Base-by-base conservation (phyloP, 495 filamentous ascomycete genomes). In the Aspergillus bridgeri region DNA sequence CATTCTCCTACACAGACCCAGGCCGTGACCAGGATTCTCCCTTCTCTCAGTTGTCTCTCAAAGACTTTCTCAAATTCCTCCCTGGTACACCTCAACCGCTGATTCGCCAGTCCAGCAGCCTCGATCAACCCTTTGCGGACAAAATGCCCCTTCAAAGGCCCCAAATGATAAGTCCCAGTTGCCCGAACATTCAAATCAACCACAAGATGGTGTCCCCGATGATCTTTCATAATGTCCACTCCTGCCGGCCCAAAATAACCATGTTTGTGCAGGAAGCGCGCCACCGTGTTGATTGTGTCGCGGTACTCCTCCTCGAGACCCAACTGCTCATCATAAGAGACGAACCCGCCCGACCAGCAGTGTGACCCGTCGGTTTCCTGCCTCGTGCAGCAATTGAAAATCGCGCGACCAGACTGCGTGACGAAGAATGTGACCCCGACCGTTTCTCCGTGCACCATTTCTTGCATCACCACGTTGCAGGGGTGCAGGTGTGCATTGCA, bases 141-240 rank as follows among this genome's bases (percentile, higher is more conserved):
- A 24, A 60, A 60, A 46, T 60, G 57, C 1, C 51, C 51, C 29
- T 23, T 42, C 13, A 59, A 27, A 5, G 45, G 23, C 27, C 57
- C 57, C 13, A 59, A 38, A 50, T 54, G 51, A 49, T 50, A 59
- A 15, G 57, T 48, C 15, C 57, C 57, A 4, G 57, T 59, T 9
- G 54, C 44, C n/a, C 57, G 57, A 3, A 48, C 50, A 51, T 59
- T 59, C 25, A 59, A 20, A 51, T 59, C 57, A 20, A 59, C 52
- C 8, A 59, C 29, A 8, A 59, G 13, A 7, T 49, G 51, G 11
- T 42, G 11, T 19, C 51, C 57, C 2, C 8, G 21, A 15, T 44
- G 3, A 20, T 59, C 51, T 2, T 19, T 51, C 43, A 59, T 48
- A 21, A 59, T 23, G 48, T 59, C 57, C 6, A 33, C 33, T 5